phyloP scores from a whole-genome alignment of 2,329 filamentous ascomycete species.

The Alternaria panax region DNA sequence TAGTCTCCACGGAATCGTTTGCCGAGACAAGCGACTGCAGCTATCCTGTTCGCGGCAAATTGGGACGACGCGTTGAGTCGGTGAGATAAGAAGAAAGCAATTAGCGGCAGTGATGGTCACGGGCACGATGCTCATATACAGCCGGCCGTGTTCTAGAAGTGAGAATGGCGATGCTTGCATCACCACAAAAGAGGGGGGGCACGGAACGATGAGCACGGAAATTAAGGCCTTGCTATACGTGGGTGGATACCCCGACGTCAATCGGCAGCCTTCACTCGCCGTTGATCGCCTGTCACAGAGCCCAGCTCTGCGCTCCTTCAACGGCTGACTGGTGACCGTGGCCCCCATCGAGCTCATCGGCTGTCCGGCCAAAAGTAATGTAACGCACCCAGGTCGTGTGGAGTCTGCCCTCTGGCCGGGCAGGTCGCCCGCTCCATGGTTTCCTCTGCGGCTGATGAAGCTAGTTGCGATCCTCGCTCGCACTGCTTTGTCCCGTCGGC shows the following conservation, averaged over 20 bases:
- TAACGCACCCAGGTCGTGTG: constrained; percentile 22
- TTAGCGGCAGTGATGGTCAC: constrained; percentile 38
- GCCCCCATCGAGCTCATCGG: constrained; percentile 13
- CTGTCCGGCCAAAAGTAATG: constrained; percentile 19
- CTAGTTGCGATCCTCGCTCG: constrained; percentile 19
- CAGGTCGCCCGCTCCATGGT: constrained; percentile 23
- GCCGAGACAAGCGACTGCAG: constrained; percentile 34
- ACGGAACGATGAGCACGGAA: constrained; percentile 19
- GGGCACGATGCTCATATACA: constrained; percentile 32
- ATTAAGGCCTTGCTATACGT: constrained; percentile 26
- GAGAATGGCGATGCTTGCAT: constrained; percentile 25
- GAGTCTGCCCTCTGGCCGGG: constrained; percentile 22
- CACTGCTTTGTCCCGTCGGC: constrained; percentile 29
- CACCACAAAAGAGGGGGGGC: constrained; percentile 20
- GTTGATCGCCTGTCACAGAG: constrained; percentile 27
- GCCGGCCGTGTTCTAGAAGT: constrained; percentile 25
- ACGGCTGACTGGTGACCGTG: constrained; percentile 19
- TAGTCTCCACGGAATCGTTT: constrained; percentile 32
- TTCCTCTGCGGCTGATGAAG: constrained; percentile 30
- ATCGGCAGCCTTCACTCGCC: constrained; percentile 33
- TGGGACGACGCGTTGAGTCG: constrained; percentile 13
- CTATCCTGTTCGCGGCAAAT: constrained; percentile 32
- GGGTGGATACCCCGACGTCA: constrained; percentile 44
- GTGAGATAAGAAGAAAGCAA: constrained; percentile 28
- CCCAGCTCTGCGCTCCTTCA: constrained; percentile 17